A percentile compares a stretch with the other conserved stretches of the same genome.
These are phyloP conservation scores for Hemileia vastatrix DNA, from an alignment of 1,284 basidiomycete species.

Conservation along the genomic window DNA sequence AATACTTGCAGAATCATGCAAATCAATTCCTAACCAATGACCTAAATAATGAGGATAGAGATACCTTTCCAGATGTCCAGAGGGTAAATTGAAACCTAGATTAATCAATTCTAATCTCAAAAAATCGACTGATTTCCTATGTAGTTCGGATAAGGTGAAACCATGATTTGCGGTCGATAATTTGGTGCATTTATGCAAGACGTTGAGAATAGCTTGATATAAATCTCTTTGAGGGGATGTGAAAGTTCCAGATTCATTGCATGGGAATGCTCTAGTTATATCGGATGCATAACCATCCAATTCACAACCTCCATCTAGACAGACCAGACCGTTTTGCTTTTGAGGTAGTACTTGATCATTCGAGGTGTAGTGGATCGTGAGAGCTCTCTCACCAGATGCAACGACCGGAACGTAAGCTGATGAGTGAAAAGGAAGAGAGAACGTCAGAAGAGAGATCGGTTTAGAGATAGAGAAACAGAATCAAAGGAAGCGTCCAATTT, in stretches of 20 bases:
- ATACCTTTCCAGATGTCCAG: background rate
- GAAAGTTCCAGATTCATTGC: constrained; percentile 55
- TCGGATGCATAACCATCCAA: constrained; percentile 19
- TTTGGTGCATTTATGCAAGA: constrained; percentile 48
- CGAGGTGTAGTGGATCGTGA: constrained; percentile 83
- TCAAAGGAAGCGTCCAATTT: too few relatives aligned
- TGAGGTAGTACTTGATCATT: constrained; percentile 71
- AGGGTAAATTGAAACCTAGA: constrained; percentile 59
- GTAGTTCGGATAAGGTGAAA: constrained; percentile 64
- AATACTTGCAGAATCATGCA: constrained; percentile 47
- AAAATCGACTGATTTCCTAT: constrained; percentile 62
- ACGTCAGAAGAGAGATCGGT: too few relatives aligned
- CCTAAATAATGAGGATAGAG: constrained; percentile 71
- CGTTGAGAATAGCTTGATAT: constrained; percentile 70
- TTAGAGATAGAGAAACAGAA: too few relatives aligned
- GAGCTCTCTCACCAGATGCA: constrained; percentile 62
- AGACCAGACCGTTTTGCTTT: constrained; percentile 62
- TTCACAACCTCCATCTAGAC: constrained; percentile 60
- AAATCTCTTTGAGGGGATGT: constrained; percentile 71
- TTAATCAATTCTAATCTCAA: constrained; percentile 65
- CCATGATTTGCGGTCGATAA: too few relatives aligned
- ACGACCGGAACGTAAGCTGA: constrained; percentile 92
- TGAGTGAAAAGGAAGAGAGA: too few relatives aligned
- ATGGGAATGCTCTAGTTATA: constrained; percentile 19
- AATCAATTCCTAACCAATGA: constrained; percentile 49